Base-by-base conservation (phyloP, 768 basidiomycete genomes). In the Sarcodon sp. region DNA sequence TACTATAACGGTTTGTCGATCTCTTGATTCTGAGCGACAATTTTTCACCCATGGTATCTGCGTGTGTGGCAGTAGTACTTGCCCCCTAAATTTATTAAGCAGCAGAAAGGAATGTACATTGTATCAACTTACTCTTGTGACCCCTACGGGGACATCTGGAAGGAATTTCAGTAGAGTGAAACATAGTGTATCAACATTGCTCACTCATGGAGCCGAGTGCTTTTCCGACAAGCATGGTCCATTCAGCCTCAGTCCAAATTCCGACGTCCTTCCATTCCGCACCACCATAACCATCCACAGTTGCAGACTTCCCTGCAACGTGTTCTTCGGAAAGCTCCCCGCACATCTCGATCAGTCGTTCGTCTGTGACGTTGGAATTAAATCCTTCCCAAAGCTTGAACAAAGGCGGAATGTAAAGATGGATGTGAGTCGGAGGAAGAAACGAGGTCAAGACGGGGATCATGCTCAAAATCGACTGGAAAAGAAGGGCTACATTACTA, bases 201-300 rank as follows among this genome's bases (percentile, higher is more conserved):
- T 47, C 31, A 62, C 86, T 81, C 80, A 90, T 82, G 5, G 85
- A 83, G 33, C 76, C 73, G 33, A 97, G 66, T 11, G 86, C 83
- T 61, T 92, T 93, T 34, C 80, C 80, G 53, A 92, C 76, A 44
- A 98, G 66, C 27, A 84, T 68, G 48, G 79, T 77, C 80, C 90
- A 97, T 62, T 97, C 81, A 38, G 76, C 69, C 49, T 88, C 76
- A 4, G 77, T 81, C 77, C 90, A 92, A 47, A 98, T 92, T 10
- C 93, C 93, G 34, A 97, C 75, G 54, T 88, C 86, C 60, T 82
- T 83, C 80, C 80, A 84, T 48, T 67, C 64, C 7, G 79, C 73
- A 35, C 73, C 71, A 45, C 73, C 76, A 54, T 77, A 73, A 44
- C 63, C 62, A 7, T 74, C 79, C n/a, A 65, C 69, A 39, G 67